Evolutionary conservation across 164 flowering plant species (phyloP).

Genomic region (Piper betle): DNA sequence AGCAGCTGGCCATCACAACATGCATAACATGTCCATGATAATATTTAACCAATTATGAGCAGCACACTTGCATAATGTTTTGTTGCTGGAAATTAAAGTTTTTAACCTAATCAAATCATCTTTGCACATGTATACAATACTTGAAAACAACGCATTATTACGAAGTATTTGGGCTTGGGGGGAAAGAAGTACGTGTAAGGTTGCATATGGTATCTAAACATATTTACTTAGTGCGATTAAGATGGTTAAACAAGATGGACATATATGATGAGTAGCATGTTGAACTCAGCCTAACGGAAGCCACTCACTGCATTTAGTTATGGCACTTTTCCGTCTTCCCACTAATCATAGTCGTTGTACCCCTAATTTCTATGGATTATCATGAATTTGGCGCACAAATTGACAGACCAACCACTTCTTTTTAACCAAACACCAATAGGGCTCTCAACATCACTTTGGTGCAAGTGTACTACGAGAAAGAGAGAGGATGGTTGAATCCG

Average conservation of each 20-base stretch:
- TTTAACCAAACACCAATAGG: not conserved
- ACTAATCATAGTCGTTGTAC: conserved; percentile 6
- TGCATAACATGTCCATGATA: too few relatives aligned
- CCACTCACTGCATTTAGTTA: conserved; percentile 10
- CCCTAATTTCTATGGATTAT: conserved; percentile 5
- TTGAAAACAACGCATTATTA: too few relatives aligned
- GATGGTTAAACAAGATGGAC: not conserved
- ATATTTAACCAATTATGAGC: too few relatives aligned
- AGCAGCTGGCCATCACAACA: too few relatives aligned
- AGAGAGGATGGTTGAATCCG: conserved; percentile 2
- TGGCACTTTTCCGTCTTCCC: conserved; percentile 6
- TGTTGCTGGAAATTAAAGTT: too few relatives aligned
- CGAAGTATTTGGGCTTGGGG: not conserved
- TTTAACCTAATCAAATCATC: too few relatives aligned
- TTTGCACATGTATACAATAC: too few relatives aligned
- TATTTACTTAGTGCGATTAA: not conserved
- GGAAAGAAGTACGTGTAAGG: too few relatives aligned
- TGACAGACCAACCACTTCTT: conserved; percentile 8
- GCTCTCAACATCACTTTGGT: conserved; percentile 7
- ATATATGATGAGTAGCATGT: not conserved
- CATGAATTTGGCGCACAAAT: conserved; percentile 7
- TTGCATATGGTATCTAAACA: too few relatives aligned
- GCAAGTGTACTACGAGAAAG: too few relatives aligned
- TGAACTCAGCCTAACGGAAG: conserved; percentile 5
- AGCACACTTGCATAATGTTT: too few relatives aligned